Evolutionary conservation across 176 grass and related monocot genomes (phyloP).

Genomic region (Triticum monococcum): DNA sequence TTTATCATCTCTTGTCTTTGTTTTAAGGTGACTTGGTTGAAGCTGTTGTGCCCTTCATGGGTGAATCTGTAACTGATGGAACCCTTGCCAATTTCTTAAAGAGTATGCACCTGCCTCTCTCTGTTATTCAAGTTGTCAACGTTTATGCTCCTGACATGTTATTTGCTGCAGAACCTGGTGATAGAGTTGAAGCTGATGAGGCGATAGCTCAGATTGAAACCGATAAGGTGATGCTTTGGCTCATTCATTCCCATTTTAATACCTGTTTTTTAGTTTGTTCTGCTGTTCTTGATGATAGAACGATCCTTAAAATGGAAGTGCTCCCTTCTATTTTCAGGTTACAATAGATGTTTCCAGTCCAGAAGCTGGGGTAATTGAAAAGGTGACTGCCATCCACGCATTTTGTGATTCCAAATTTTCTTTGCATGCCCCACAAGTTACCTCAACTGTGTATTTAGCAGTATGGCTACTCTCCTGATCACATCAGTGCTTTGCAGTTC

Average conservation of each 20-base stretch:
- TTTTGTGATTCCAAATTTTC: slow-evolving; percentile 26
- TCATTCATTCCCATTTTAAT: background rate
- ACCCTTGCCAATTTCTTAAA: slow-evolving; percentile 22
- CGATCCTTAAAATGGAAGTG: background rate
- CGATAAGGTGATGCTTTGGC: slow-evolving; percentile 52
- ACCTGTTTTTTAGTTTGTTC: background rate
- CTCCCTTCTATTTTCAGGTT: slow-evolving; percentile 49
- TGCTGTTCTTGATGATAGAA: slow-evolving; percentile 22
- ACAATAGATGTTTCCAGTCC: slow-evolving; percentile 84
- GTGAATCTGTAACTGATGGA: slow-evolving; percentile 26
- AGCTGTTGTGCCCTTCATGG: slow-evolving; percentile 17
- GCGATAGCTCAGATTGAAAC: slow-evolving; percentile 87
- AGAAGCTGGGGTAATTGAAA: slow-evolving; percentile 74
- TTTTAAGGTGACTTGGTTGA: slow-evolving; percentile 58
- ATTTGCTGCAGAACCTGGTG: slow-evolving; percentile 62
- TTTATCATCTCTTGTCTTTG: slow-evolving; percentile 14
- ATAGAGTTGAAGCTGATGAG: slow-evolving; percentile 69
- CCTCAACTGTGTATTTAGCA: slow-evolving; percentile 14
- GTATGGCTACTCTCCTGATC: slow-evolving; percentile 17
- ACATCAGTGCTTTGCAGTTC: slow-evolving; percentile 45
- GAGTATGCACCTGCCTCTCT: slow-evolving; percentile 37
- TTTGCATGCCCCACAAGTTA: background rate
- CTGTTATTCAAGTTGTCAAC: background rate
- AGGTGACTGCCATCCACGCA: slow-evolving; percentile 34
- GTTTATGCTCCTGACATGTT: slow-evolving; percentile 25